Evolutionary conservation across 345 rosid species (phyloP).

Genomic region (Aquilaria sinensis): DNA sequence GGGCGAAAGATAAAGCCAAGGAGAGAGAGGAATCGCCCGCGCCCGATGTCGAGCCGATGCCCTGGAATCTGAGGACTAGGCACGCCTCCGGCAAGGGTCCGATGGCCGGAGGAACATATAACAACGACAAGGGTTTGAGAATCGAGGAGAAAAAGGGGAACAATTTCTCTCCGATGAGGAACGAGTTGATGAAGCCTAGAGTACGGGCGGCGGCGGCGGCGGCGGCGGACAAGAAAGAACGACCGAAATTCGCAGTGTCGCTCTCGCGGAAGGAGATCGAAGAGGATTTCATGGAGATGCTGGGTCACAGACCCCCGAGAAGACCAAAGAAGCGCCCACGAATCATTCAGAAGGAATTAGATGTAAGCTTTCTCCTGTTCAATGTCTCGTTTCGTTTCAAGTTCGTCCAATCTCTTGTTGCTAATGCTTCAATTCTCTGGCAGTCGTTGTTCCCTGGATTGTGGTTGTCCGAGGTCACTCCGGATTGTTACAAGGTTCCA

Average conservation of each 20-base stretch:
- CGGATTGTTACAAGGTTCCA: slow-evolving; percentile 60
- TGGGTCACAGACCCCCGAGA: slow-evolving; percentile 47
- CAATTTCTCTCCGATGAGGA: slow-evolving; percentile 29
- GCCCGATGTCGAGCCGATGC: slow-evolving; percentile 30
- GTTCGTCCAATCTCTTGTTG: not conserved
- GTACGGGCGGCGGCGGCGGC: slow-evolving; percentile 10
- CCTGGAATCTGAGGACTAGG: slow-evolving; percentile 83
- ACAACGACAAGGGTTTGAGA: slow-evolving; percentile 12
- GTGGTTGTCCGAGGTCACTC: slow-evolving; percentile 61
- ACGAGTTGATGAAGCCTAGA: slow-evolving; percentile 20
- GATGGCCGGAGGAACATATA: slow-evolving; percentile 12
- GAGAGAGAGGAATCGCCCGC: slow-evolving; percentile 25
- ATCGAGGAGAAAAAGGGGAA: slow-evolving; percentile 23
- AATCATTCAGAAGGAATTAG: slow-evolving; percentile 53
- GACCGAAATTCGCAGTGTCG: slow-evolving; percentile 32
- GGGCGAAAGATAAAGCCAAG: slow-evolving; percentile 14
- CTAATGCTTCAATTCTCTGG: slow-evolving; percentile 4
- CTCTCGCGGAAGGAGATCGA: slow-evolving; percentile 68
- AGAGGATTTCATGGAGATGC: slow-evolving; percentile 47
- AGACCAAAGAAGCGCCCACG: slow-evolving; percentile 73
- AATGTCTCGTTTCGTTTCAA: not conserved
- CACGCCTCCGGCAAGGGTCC: slow-evolving; percentile 55
- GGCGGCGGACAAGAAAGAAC: slow-evolving; percentile 28
- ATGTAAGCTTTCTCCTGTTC: slow-evolving; percentile 37
- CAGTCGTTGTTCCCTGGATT: slow-evolving; percentile 64